Evolutionary conservation across 2,329 filamentous ascomycete species (phyloP).

Genomic region (Dothideomycetes sp.): DNA sequence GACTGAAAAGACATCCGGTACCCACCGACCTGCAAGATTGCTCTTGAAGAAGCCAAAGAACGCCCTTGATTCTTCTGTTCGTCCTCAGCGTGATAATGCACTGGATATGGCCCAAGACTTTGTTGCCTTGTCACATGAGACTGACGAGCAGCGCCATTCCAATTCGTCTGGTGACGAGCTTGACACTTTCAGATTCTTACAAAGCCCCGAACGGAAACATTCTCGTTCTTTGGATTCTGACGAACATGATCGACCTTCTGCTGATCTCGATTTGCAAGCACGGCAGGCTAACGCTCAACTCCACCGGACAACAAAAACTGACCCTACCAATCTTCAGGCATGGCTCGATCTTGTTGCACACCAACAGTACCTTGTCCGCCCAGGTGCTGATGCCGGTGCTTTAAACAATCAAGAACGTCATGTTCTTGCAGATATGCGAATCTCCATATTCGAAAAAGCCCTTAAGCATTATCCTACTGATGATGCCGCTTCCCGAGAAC

Average conservation of each 20-base stretch:
- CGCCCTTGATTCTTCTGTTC: slow-evolving; percentile 33
- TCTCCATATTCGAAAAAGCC: slow-evolving; percentile 72
- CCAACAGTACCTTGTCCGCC: slow-evolving; percentile 58
- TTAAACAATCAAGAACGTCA: slow-evolving; percentile 53
- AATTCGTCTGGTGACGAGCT: background rate
- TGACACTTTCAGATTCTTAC: background rate
- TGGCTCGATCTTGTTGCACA: slow-evolving; percentile 76
- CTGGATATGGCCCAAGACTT: slow-evolving; percentile 8
- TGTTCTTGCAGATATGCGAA: slow-evolving; percentile 68
- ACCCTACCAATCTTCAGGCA: slow-evolving; percentile 56
- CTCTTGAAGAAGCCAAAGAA: slow-evolving; percentile 34
- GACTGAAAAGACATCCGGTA: background rate
- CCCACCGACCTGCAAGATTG: slow-evolving; percentile 25
- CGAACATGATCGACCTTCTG: background rate
- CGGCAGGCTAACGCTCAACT: slow-evolving; percentile 53
- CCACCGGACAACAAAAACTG: slow-evolving; percentile 52
- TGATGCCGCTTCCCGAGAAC: slow-evolving; percentile 41
- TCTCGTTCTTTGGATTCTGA: background rate
- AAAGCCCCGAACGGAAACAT: too few species aligned
- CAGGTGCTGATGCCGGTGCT: slow-evolving; percentile 36
- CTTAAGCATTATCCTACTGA: slow-evolving; percentile 45
- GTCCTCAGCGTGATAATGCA: background rate
- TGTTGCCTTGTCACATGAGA: background rate
- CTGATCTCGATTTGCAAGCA: slow-evolving; percentile 21
- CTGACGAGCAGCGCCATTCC: slow-evolving; percentile 8